Evolutionary conservation across 169 alveolate genomes (phyloP).

Genomic region (Eimeria maxima): DNA sequence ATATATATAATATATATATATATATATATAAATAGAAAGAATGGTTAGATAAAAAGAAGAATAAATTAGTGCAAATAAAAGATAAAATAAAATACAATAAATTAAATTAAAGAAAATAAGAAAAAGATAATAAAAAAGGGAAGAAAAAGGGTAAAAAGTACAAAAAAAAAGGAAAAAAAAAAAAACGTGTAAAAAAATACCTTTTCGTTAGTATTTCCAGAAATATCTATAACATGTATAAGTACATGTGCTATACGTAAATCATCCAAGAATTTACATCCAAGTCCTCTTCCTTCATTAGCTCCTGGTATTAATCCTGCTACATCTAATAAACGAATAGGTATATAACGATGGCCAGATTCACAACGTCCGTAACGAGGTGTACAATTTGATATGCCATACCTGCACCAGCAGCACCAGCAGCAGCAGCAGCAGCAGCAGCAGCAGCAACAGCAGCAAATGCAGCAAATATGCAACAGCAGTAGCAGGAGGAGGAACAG

Average conservation of each 20-base stretch:
- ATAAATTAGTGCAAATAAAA: no score
- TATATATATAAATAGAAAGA: no score
- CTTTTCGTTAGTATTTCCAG: conserved; percentile 91
- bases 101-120: no score
- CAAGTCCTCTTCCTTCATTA: conserved; percentile 86
- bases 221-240: conserved; percentile 86
- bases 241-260: conserved; percentile 87
- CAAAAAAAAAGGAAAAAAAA: no score
- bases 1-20: no score
- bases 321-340: conserved; percentile 86
- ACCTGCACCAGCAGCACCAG: conserved; percentile 64
- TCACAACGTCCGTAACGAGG: conserved; percentile 87
- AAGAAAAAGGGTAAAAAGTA: no score
- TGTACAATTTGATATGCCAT: conserved; percentile 80
- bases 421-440: conserved; percentile 18
- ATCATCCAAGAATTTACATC: conserved; percentile 87
- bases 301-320: conserved; percentile 90
- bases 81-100: no score
- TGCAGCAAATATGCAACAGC: neutral
- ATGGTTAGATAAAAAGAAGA: no score
- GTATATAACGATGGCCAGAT: conserved; percentile 84
- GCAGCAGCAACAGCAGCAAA: neutral
- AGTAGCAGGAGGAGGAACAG: neutral
- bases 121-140: no score
- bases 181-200: no score